Percentiles rank a stretch among this genome's conserved stretches.
Conservation (phyloP, 139 green algal genomes). For the Tetradesmus lagerheimii region DNA sequence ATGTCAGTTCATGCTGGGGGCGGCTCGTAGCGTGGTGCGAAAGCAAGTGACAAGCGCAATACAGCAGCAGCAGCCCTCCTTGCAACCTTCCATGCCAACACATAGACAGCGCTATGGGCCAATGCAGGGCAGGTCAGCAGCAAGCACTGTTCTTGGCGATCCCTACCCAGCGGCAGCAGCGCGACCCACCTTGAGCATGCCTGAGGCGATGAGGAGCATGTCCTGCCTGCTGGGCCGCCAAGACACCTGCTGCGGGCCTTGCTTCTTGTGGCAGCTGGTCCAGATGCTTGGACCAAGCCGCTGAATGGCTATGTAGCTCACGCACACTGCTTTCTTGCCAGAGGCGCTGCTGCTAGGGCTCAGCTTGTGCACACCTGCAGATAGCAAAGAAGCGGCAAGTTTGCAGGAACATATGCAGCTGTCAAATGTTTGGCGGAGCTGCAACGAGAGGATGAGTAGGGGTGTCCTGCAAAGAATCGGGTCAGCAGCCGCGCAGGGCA, state of each 20-base stretch:
- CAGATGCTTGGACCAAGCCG: conserved; percentile 10
- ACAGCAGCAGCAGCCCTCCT: background rate
- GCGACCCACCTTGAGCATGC: conserved; percentile 27
- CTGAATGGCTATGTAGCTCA: conserved; percentile 39
- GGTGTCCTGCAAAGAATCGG: too few species aligned
- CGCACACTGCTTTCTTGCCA: background rate
- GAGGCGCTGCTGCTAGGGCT: background rate
- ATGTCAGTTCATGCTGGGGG: too few species aligned
- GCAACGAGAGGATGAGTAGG: background rate
- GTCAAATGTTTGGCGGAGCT: background rate
- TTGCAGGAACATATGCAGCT: background rate
- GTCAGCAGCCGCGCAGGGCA: too few species aligned
- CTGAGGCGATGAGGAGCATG: background rate
- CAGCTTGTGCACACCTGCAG: conserved; percentile 25
- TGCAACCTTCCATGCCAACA: background rate
- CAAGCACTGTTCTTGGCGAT: background rate
- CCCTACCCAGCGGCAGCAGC: background rate
- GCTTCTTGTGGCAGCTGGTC: background rate
- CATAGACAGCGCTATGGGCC: too few species aligned
- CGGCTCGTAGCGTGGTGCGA: background rate
- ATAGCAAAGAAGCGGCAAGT: background rate
- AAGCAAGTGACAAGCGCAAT: background rate
- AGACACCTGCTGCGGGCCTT: background rate
- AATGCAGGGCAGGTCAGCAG: background rate
- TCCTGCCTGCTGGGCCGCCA: background rate